Base-by-base conservation (phyloP, 2,329 filamentous ascomycete species). In the Xylariaceae sp. region DNA sequence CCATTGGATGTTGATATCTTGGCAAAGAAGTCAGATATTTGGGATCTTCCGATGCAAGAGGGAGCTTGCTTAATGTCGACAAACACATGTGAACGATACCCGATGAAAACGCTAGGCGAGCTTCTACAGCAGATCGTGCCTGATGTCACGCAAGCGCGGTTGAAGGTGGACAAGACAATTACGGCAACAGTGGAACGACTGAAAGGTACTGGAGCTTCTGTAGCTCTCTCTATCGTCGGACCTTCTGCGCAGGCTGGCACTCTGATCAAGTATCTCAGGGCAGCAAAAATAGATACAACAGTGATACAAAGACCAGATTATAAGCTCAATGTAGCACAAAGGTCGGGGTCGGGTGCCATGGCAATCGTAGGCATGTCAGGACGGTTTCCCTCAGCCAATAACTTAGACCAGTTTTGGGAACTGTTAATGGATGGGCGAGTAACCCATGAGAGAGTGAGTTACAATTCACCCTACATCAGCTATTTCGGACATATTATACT, bases 311-410 rank as follows among this genome's bases (percentile, higher is more conserved):
- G 7, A 12, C 50, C 47, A 6, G 44, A 18, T 2, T 44, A 20
- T 37, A 44, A 53, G 44, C 19, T n/a, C 3, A 7, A 44, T 37
- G 3, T 9, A 7, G 21, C 10, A 18, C 32, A 9, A 26, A 26
- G 23, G 23, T 26, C 23, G 9, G 23, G 23, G 4, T 26, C 23
- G 23, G 23, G 23, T 26, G 23, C 57, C 16, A 57, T 65, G n/a
- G 74, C 75, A 9, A 67, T 77, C 6, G 59, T 77, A 5, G 74
- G 74, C 4, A 73, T 76, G 71, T 65, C 73, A 1, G 59, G 63
- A 20, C 67, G 72, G 23, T 64, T 70, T 2, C 67, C 74, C 0
- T 69, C 67, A 0, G 74, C 73, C 7, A 67, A 73, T 18, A 61
- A 68, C 26, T 37, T 72, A 0, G 68, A 71, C 2, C 67, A 73